Percentiles rank a stretch among this genome's conserved stretches.
Evolutionary conservation across 371 early-diverging fungal species (phyloP).

Genomic region (Actinomucor elegans): DNA sequence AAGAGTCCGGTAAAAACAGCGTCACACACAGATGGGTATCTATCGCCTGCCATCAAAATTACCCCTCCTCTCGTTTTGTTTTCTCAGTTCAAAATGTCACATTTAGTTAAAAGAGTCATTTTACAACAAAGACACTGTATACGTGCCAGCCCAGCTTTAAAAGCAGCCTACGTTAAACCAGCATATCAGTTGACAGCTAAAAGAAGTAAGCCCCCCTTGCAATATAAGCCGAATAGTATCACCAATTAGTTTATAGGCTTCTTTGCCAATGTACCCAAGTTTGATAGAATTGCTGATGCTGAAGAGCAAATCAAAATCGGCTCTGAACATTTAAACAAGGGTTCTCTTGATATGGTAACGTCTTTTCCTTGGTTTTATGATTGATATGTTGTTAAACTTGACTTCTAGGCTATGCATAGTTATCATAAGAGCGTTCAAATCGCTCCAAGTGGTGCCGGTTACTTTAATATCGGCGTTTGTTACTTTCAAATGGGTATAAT

Average conservation of each 20-base stretch:
- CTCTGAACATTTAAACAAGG: constrained; percentile 40
- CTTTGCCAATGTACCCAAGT: constrained; percentile 18
- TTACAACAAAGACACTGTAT: too few species aligned
- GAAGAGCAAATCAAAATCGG: constrained; percentile 44
- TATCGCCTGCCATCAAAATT: too few species aligned
- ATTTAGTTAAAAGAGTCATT: too few species aligned
- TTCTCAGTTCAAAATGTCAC: too few species aligned
- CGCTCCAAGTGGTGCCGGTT: constrained; percentile 57
- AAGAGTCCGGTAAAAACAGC: too few species aligned
- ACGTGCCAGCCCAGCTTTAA: too few species aligned
- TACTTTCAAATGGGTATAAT: constrained; percentile 72
- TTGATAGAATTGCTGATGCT: constrained; percentile 40
- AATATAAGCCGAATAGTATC: too few species aligned
- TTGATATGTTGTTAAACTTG: background rate
- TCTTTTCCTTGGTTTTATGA: background rate
- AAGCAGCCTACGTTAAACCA: too few species aligned
- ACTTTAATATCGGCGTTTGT: constrained; percentile 82
- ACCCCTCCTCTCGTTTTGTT: too few species aligned
- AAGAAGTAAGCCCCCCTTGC: constrained; percentile 4
- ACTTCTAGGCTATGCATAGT: constrained; percentile 46
- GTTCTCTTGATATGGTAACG: constrained; percentile 47
- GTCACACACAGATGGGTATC: too few species aligned
- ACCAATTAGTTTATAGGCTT: too few species aligned
- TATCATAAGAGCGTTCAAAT: constrained; percentile 47
- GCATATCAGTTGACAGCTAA: too few species aligned